Percentiles rank a stretch among this genome's conserved stretches.
phyloP scores from a whole-genome alignment of 2,329 filamentous ascomycete species.

The Madurella mycetomatis region DNA sequence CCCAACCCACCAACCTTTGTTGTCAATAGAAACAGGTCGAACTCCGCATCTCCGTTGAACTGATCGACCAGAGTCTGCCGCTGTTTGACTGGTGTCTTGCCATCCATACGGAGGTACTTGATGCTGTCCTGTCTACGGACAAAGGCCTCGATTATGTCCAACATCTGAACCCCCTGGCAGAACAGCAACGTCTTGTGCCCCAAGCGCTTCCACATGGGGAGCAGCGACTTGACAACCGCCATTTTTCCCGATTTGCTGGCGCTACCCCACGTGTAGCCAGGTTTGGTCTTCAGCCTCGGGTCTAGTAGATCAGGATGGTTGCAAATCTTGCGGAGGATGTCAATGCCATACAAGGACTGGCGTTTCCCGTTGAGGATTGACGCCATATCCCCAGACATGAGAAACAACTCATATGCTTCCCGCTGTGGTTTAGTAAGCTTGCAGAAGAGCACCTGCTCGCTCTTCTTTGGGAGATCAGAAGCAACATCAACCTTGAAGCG shows the following conservation, averaged over 20 bases:
- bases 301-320: slow-evolving; percentile 91
- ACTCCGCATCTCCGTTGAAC: slow-evolving; percentile 76
- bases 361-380: slow-evolving; percentile 70
- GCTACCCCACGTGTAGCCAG: slow-evolving; percentile 72
- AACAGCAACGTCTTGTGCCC: slow-evolving; percentile 94
- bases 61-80: slow-evolving; percentile 87
- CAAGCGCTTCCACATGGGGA: slow-evolving; percentile 83
- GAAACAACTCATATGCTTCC: slow-evolving; percentile 73
- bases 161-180: slow-evolving; percentile 89
- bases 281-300: slow-evolving; percentile 50
- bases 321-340: slow-evolving; percentile 91
- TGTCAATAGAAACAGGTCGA: slow-evolving; percentile 88
- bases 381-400: slow-evolving; percentile 79
- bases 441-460: slow-evolving; percentile 92
- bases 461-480: slow-evolving; percentile 90
- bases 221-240: slow-evolving; percentile 83
- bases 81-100: slow-evolving; percentile 79
- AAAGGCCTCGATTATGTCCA: slow-evolving; percentile 87
- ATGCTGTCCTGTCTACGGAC: slow-evolving; percentile 63
- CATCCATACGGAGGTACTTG: slow-evolving; percentile 87
- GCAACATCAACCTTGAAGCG: slow-evolving; percentile 92
- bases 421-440: slow-evolving; percentile 79
- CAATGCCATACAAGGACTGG: slow-evolving; percentile 83
- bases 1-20: slow-evolving; percentile 94
- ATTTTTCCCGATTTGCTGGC: slow-evolving; percentile 86